Base-by-base conservation (phyloP, 1,284 basidiomycete genomes). In the Tilletia horrida region DNA sequence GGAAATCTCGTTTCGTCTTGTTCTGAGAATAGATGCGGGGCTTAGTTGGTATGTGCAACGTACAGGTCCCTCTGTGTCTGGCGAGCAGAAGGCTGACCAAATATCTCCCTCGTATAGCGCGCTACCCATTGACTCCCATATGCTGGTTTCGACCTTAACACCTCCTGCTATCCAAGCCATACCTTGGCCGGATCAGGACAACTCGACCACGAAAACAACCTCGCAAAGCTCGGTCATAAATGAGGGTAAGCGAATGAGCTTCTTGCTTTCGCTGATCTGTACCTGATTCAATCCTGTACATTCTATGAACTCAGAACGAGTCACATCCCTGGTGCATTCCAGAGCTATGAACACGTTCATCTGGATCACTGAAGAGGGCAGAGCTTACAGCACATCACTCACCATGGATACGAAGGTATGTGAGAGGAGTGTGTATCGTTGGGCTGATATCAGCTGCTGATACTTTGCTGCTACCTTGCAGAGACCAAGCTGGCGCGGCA, bases 151-250 rank as follows among this genome's bases (percentile, higher is more conserved):
- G 52, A 80, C 79, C 14, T 65, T 65, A 0, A 64, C 66, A 8
- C 80, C 80, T 0, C 71, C 79, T 3, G 79, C 80, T 6, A 47
- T 81, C 0, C 80, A 81, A 62, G 73, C 71, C 61, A 74, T 81
- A 45, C 71, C 76, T n/a, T 81, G 80, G 80, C 80, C 77, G 1
- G 50, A 48, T 35, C 71, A 72, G 21, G 69, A 74, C 27, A 63
- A 65, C 0, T 57, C 66, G 21, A 40, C 52, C 14, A 23, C 63
- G 3, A 35, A 47, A 14, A 52, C 42, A 4, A 61, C 61, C 16
- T 21, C 29, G 7, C 55, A 66, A 63, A 21, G 42, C 40, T 35
- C 63, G 50, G 14, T 52, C 52, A 16, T 14, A 3, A 18, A 25
- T 29, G 23, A 27, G 67, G 48, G 44, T 63, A 25, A 65, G 65